A percentile compares a stretch with the other conserved stretches of the same genome.
Evolutionary conservation across 1,139 yeast species (phyloP).

Genomic region (Arxiozyma slooffiae): DNA sequence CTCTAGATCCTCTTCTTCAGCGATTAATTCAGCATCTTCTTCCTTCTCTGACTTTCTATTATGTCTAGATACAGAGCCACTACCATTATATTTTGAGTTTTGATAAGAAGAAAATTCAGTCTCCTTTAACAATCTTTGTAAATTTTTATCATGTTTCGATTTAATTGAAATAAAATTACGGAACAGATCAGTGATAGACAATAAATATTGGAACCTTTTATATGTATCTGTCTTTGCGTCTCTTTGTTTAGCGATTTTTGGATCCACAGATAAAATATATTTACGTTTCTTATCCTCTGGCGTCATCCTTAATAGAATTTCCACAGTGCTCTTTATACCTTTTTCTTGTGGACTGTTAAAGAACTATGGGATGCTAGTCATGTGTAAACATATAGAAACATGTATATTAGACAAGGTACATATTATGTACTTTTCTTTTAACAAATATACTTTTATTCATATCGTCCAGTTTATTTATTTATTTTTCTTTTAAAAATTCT

Average conservation of each 20-base stretch:
- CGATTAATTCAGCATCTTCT: slow-evolving; percentile 58
- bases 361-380: no score
- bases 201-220: slow-evolving; percentile 53
- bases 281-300: slow-evolving; percentile 37
- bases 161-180: slow-evolving; percentile 59
- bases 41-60: slow-evolving; percentile 58
- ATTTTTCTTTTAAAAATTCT: no score
- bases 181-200: slow-evolving; percentile 59
- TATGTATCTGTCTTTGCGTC: slow-evolving; percentile 55
- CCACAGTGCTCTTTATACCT: not conserved
- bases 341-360: not conserved
- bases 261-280: slow-evolving; percentile 44
- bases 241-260: slow-evolving; percentile 46
- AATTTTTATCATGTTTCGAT: slow-evolving; percentile 52
- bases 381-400: no score
- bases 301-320: not conserved
- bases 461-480: no score
- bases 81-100: not conserved
- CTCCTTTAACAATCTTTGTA: slow-evolving; percentile 36
- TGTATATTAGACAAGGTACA: no score
- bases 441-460: no score
- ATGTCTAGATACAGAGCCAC: slow-evolving; percentile 30
- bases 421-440: no score
- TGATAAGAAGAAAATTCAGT: slow-evolving; percentile 3
- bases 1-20: slow-evolving; percentile 41